Evolutionary conservation across 2,329 filamentous ascomycete genomes (phyloP).

Genomic region (Botryotinia calthae): DNA sequence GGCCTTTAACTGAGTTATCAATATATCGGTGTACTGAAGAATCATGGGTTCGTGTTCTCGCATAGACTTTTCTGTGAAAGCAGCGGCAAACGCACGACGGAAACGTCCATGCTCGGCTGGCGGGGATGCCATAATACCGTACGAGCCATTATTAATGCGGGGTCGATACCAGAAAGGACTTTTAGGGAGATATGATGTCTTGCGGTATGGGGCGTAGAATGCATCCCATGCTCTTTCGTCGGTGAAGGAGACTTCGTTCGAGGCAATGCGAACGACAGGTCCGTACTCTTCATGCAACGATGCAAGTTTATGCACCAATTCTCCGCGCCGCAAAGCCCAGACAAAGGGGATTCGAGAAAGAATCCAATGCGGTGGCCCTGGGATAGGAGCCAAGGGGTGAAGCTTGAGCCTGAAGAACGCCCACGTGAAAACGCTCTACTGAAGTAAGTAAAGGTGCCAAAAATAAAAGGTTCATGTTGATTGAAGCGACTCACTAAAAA

Average conservation of each 20-base stretch:
- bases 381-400: not conserved
- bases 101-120: constrained; percentile 1
- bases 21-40: not conserved
- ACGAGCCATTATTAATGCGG: not conserved
- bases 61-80: constrained; percentile 8
- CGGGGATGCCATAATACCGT: constrained; percentile 1
- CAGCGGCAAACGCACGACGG: not conserved
- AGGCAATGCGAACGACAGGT: constrained; percentile 38
- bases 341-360: not conserved
- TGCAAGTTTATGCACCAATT: not conserved
- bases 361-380: not conserved
- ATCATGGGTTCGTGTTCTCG: constrained; percentile 1
- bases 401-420: not conserved
- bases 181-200: not conserved
- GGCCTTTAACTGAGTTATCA: not conserved
- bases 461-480: too few species aligned
- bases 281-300: constrained; percentile 37
- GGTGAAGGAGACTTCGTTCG: constrained; percentile 40
- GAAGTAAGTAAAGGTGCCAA: too few species aligned
- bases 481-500: too few species aligned
- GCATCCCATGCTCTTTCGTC: not conserved
- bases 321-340: not conserved
- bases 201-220: not conserved
- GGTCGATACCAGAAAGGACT: constrained; percentile 10
- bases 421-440: not conserved